phyloP scores from a whole-genome alignment of 352 stramenopile species.

The Elongisporangium undulatum region DNA sequence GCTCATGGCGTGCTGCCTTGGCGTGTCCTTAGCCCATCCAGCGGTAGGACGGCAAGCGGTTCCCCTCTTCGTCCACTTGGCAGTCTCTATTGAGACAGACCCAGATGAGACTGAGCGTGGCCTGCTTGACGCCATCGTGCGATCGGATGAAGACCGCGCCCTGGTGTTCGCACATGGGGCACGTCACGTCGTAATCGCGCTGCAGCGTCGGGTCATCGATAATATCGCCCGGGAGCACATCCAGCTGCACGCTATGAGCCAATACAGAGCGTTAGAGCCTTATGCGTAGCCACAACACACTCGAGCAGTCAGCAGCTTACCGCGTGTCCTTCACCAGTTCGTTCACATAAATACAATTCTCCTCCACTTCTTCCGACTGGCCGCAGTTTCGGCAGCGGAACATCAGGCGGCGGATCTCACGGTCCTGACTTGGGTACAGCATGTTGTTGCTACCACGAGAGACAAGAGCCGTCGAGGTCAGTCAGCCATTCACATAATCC shows the following conservation, averaged over 20 bases:
- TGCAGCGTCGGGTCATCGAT: constrained; percentile 88
- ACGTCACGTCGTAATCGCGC: constrained; percentile 83
- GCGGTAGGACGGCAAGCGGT: constrained; percentile 78
- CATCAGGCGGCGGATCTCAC: constrained; percentile 77
- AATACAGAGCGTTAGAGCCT: constrained; percentile 4
- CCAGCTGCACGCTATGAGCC: constrained; percentile 59
- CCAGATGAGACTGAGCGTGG: constrained; percentile 85
- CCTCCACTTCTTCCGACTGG: constrained; percentile 81
- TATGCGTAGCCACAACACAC: constrained; percentile 1
- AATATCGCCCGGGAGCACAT: constrained; percentile 80
- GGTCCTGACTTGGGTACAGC: constrained; percentile 88
- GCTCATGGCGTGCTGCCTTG: background rate
- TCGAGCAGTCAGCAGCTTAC: constrained; percentile 23
- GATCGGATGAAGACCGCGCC: constrained; percentile 86
- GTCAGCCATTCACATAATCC: background rate
- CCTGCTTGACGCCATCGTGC: constrained; percentile 86
- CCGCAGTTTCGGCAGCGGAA: constrained; percentile 87
- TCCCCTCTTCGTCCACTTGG: constrained; percentile 80
- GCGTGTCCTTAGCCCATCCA: constrained; percentile 65
- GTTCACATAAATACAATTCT: constrained; percentile 92
- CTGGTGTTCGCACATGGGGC: constrained; percentile 72
- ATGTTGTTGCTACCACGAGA: constrained; percentile 86
- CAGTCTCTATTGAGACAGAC: constrained; percentile 88
- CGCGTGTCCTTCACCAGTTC: constrained; percentile 87
- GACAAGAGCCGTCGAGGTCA: background rate